Conservation (phyloP, 2,329 filamentous ascomycete species). For the Aspergillus vadensis region DNA sequence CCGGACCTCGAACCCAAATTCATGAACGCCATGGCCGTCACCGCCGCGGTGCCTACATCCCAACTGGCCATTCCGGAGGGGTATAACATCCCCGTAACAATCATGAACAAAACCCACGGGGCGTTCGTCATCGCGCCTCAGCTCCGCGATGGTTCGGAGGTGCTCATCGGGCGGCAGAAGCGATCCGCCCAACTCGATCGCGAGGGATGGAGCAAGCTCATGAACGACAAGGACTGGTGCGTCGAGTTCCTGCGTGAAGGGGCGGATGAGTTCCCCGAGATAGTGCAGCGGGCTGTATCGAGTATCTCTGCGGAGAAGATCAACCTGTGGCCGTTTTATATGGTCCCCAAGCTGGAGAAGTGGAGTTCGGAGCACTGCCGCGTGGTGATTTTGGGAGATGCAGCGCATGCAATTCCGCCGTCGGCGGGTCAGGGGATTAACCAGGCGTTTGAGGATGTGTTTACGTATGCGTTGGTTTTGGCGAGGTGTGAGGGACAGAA, state of each 20-base stretch:
- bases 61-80: slow-evolving; percentile 40
- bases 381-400: slow-evolving; percentile 59
- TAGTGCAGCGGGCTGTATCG: slow-evolving; percentile 41
- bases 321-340: slow-evolving; percentile 55
- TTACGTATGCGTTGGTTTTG: slow-evolving; percentile 48
- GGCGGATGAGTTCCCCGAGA: slow-evolving; percentile 36
- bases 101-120: slow-evolving; percentile 46
- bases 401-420: slow-evolving; percentile 64
- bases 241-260: slow-evolving; percentile 40
- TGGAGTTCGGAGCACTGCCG: slow-evolving; percentile 46
- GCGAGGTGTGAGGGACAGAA: slow-evolving; percentile 18
- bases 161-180: slow-evolving; percentile 52
- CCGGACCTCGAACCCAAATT: slow-evolving; percentile 54
- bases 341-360: slow-evolving; percentile 49
- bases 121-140: slow-evolving; percentile 57
- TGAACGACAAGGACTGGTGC: slow-evolving; percentile 45
- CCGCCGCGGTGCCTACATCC: slow-evolving; percentile 39
- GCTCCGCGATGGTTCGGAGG: slow-evolving; percentile 50
- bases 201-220: slow-evolving; percentile 47
- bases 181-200: slow-evolving; percentile 42
- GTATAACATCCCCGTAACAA: slow-evolving; percentile 48
- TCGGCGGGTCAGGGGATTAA: slow-evolving; percentile 62
- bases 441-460: slow-evolving; percentile 59
- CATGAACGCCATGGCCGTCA: slow-evolving; percentile 50
- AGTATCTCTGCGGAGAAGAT: slow-evolving; percentile 41